Percentiles rank a stretch among this genome's conserved stretches.
These are phyloP conservation scores for Mucor ambiguus DNA, from an alignment of 371 early-diverging fungal genomes.

Conservation along the genomic window DNA sequence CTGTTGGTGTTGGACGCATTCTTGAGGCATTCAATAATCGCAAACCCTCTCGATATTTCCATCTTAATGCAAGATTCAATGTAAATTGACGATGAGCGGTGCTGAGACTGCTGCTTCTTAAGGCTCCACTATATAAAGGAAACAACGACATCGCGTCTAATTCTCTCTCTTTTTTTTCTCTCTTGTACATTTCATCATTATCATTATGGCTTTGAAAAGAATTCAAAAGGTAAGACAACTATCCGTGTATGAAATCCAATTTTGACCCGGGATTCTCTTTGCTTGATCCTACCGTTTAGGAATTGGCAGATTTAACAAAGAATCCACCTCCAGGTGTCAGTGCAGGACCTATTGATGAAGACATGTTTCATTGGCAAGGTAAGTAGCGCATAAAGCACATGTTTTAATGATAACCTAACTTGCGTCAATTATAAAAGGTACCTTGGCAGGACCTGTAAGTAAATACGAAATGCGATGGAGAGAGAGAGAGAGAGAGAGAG, in stretches of 20 bases:
- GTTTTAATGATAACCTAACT: background rate
- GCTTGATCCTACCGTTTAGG: conserved; percentile 53
- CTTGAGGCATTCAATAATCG: background rate
- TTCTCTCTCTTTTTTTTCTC: background rate
- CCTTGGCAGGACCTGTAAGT: conserved; percentile 46
- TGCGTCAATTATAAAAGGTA: conserved; percentile 18
- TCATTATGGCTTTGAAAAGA: conserved; percentile 49
- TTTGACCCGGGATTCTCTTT: background rate
- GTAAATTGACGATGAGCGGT: background rate
- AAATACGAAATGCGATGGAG: background rate
- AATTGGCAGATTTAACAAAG: conserved; percentile 69
- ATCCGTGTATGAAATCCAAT: background rate
- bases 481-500: background rate
- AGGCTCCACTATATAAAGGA: background rate
- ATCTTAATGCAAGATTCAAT: background rate
- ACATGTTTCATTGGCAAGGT: conserved; percentile 84
- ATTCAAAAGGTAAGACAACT: conserved; percentile 39
- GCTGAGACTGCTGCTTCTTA: background rate
- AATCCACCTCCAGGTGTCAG: conserved; percentile 69
- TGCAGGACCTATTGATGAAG: conserved; percentile 70
- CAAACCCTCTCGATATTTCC: background rate
- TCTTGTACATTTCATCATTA: background rate
- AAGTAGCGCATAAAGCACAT: conserved; percentile 12
- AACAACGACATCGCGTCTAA: background rate
- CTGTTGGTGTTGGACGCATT: background rate